Evolutionary conservation across 768 basidiomycete genomes (phyloP), one percentile per base, ranked within the genome.

Genomic region (Megacollybia marginata): DNA sequence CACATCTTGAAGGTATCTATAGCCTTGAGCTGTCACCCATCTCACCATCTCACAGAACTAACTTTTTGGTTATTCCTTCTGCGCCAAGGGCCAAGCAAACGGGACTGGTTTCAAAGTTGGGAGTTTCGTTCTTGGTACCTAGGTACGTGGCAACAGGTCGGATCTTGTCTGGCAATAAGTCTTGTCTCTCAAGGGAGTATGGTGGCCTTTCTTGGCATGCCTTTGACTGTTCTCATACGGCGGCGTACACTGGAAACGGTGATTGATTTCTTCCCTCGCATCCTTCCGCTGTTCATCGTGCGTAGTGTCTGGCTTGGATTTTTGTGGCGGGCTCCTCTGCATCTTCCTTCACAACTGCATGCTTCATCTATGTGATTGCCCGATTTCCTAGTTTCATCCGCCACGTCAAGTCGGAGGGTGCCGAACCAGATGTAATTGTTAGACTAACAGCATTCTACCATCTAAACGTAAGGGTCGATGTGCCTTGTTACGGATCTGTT

Each of bases 41-140:
- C 10, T 46, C 38, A 6, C 42, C 45, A 7, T 50, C 18, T 50
- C 18, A 20, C 61, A 88, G 88, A 89, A 61, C 73, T 91, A 12
- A 71, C 82, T 0, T 91, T 90, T 59, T 92, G 89, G 89, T 59
- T 91, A 28, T 92, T 91, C 62, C 74, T 92, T 18, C 73, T 89
- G 31, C 78, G 88, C 54, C 88, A 90, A 65, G 83, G 84, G 4
- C 83, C 84, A 0, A 66, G 71, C 42, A 78, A 82, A 58, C 78
- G 82, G 4, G 71, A 79, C 32, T 92, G 89, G 89, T 91, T 91
- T 63, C 69, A 78, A 19, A 87, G 87, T 60, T 81, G 80, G 78
- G 88, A 92, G 63, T 91, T 83, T 62, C 73, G 74, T 42, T 59
- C 78, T 15, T 92, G 89, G 89, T 80, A 74, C 49, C 60, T 79